These are phyloP conservation scores for Phytophthora fragariaefolia DNA, from an alignment of 352 stramenopile species.

Conservation along the genomic window DNA sequence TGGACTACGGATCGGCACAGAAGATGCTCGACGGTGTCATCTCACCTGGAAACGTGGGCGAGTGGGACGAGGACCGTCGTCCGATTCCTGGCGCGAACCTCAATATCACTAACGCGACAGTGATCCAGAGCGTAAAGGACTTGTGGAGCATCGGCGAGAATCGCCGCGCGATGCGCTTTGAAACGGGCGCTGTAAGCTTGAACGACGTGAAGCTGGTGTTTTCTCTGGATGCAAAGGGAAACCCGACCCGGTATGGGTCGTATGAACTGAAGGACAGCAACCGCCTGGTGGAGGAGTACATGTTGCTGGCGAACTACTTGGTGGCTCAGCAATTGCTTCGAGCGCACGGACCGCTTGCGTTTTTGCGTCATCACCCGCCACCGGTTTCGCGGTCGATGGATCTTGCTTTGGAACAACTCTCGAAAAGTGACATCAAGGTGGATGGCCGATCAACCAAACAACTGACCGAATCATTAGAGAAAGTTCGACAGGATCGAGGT, in stretches of 20 bases:
- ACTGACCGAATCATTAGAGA: slow-evolving; percentile 87
- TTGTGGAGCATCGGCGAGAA: slow-evolving; percentile 70
- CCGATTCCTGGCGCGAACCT: slow-evolving; percentile 52
- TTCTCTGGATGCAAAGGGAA: slow-evolving; percentile 91
- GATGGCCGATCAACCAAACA: slow-evolving; percentile 84
- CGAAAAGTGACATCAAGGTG: slow-evolving; percentile 72
- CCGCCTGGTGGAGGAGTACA: slow-evolving; percentile 97
- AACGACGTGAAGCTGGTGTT: slow-evolving; percentile 96
- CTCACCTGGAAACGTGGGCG: slow-evolving; percentile 66
- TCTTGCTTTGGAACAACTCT: slow-evolving; percentile 48
- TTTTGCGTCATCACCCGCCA: slow-evolving; percentile 90
- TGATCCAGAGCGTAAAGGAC: slow-evolving; percentile 75
- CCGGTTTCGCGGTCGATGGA: slow-evolving; percentile 68
- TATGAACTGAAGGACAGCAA: slow-evolving; percentile 97
- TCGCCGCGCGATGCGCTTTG: slow-evolving; percentile 86
- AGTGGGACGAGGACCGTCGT: slow-evolving; percentile 65
- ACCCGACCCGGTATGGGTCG: slow-evolving; percentile 85
- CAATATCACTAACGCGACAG: slow-evolving; percentile 54
- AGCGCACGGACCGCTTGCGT: slow-evolving; percentile 81
- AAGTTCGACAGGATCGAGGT: slow-evolving; percentile 75
- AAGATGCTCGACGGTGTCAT: slow-evolving; percentile 95
- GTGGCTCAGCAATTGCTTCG: slow-evolving; percentile 96
- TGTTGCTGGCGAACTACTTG: slow-evolving; percentile 98
- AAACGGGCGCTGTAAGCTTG: slow-evolving; percentile 93
- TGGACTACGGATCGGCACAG: slow-evolving; percentile 97